Evolutionary conservation across 129 eudicot genomes (phyloP).

Genomic region (Kitagawia praeruptora): DNA sequence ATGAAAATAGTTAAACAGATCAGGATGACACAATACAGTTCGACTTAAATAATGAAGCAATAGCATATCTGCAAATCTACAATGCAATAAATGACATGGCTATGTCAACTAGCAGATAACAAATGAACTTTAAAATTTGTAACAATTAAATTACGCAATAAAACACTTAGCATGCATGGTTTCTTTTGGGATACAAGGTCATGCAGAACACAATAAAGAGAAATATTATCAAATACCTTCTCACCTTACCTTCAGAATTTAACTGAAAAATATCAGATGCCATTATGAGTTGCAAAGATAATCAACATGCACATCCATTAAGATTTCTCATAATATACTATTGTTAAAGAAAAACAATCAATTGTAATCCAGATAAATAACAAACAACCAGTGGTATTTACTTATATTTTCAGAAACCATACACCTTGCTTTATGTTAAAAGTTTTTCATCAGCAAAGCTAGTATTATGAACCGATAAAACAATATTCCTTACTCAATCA

Average conservation of each 20-base stretch:
- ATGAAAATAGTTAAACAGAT: background rate
- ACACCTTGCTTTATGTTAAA: background rate
- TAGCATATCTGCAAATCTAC: background rate
- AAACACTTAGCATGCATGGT: background rate
- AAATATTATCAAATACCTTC: too few species aligned
- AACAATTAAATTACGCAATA: background rate
- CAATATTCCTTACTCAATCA: conserved; percentile 53
- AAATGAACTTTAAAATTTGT: background rate
- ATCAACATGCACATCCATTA: background rate
- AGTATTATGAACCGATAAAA: conserved; percentile 1
- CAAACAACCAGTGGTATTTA: background rate
- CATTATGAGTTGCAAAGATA: background rate
- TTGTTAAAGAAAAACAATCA: background rate
- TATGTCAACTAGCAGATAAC: background rate
- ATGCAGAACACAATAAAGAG: background rate
- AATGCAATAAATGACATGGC: background rate
- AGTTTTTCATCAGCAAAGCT: background rate
- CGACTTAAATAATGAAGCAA: background rate
- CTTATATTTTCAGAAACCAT: background rate
- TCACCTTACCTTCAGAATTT: too few species aligned
- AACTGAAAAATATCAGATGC: too few species aligned
- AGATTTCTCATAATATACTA: background rate
- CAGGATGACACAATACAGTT: background rate
- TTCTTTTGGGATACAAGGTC: background rate
- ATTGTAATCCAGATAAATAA: background rate